Evolutionary conservation across 2,329 filamentous ascomycete genomes (phyloP), one percentile per base, ranked within the genome.

Genomic region (Pseudogymnoascus destructans): DNA sequence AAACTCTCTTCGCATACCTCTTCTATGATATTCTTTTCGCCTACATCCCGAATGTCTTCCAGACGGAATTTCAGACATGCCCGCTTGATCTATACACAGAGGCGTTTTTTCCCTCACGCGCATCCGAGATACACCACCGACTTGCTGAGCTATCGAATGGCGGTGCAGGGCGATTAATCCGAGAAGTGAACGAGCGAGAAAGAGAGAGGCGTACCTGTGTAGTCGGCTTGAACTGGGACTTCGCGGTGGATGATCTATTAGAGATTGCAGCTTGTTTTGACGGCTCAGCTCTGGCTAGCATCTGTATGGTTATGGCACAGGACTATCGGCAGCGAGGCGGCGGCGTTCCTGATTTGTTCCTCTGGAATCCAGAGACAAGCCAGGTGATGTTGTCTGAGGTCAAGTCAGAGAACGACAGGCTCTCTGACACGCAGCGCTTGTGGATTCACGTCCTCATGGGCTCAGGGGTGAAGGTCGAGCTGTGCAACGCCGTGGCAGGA

Each of bases 21-120:
- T 95, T 97, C 74, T 93, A 85, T 74, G 92, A 98, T 70, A 81
- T 97, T 21, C 75, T 98, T 5, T 97, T 97, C 72, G 77, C 89
- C 23, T 95, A 95, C 70, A 81, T 97, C 4, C 92, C 93, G 23
- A 95, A 97, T 65, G 92, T 98, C 58, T 98, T 98, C 71, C 92
- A 97, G 70, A 98, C 93, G 5, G 82, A 86, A 0, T 98, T 89
- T 69, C 93, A 98, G 71, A 95, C 89, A 0, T 95, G 89, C 67
- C 93, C 93, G 0, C 74, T 98, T 3, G 93, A 98, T 70, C 75
- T 98, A 5, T 87, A 95, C 68, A 95, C 91, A 0, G 93, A 98
- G 69, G 84, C 87, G 2, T 98, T 98, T 73, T 97, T 89, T 68
- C 81, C 88, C 0, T 82, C 85, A 0, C 81, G 93, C n/a, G 82